These are phyloP conservation scores for Diplodia seriata DNA, from an alignment of 2,329 filamentous ascomycete genomes.

Conservation along the genomic window DNA sequence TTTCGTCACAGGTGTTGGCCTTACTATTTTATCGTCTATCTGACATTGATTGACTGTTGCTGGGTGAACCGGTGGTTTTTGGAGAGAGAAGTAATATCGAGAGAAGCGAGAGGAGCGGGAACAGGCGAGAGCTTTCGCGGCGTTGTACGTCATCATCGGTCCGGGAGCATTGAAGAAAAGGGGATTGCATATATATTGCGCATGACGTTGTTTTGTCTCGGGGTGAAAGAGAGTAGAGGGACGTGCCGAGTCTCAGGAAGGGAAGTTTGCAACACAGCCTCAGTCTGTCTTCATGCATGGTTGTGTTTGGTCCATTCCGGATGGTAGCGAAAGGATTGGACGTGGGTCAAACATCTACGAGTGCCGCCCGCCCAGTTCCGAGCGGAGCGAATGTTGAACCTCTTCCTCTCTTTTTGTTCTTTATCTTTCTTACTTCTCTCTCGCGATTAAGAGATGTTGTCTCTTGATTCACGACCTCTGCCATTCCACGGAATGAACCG, in stretches of 20 bases:
- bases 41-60: background rate
- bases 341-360: constrained; percentile 1
- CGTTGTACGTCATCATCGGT: background rate
- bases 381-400: background rate
- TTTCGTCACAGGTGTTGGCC: background rate
- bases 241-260: background rate
- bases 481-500: background rate
- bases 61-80: background rate
- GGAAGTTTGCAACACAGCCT: background rate
- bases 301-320: background rate
- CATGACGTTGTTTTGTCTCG: background rate
- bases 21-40: background rate
- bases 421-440: background rate
- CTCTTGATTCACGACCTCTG: background rate
- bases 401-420: background rate
- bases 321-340: background rate
- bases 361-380: background rate
- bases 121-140: background rate
- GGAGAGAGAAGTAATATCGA: background rate
- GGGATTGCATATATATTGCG: background rate
- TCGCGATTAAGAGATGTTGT: background rate
- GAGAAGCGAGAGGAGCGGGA: background rate
- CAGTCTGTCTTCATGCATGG: background rate
- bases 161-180: background rate
- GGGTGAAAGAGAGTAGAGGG: background rate